These are phyloP conservation scores for Penicillium sp. DNA, from an alignment of 2,329 filamentous ascomycete species.

Conservation along the genomic window DNA sequence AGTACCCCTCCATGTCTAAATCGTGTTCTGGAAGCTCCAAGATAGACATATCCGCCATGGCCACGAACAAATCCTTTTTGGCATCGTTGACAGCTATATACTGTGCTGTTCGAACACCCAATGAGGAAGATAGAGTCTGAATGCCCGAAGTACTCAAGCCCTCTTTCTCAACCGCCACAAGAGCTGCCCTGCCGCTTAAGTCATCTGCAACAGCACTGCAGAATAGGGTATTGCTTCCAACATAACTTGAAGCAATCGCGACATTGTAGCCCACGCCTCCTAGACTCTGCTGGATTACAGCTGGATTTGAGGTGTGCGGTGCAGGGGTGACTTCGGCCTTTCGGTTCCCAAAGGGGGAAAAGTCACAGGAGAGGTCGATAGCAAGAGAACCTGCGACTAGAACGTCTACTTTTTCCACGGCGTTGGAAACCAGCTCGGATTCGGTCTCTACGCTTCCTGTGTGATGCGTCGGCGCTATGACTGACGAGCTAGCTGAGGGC, in stretches of 20 bases:
- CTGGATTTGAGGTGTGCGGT: constrained; percentile 80
- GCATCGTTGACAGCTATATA: constrained; percentile 86
- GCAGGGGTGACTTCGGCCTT: constrained; percentile 30
- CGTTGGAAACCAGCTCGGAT: constrained; percentile 6
- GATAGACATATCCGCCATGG: constrained; percentile 94
- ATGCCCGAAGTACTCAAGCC: constrained; percentile 64
- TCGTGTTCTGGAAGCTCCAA: constrained; percentile 50
- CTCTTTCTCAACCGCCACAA: constrained; percentile 59
- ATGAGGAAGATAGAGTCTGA: constrained; percentile 49
- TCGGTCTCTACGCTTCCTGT: constrained; percentile 1
- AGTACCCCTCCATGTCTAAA: constrained; percentile 50
- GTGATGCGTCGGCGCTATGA: constrained; percentile 18
- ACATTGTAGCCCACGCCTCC: constrained; percentile 94
- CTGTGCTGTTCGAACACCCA: constrained; percentile 70
- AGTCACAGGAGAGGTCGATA: constrained; percentile 83
- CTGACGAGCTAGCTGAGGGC: constrained; percentile 18
- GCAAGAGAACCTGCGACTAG: constrained; percentile 88
- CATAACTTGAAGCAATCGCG: constrained; percentile 72
- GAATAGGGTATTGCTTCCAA: constrained; percentile 64
- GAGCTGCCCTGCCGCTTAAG: constrained; percentile 67
- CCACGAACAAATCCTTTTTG: constrained; percentile 78
- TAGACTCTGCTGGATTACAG: constrained; percentile 73
- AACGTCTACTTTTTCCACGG: constrained; percentile 54
- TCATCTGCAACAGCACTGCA: constrained; percentile 82
- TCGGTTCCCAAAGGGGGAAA: constrained; percentile 46